These are phyloP conservation scores for Lipomyces starkeyi DNA, from an alignment of 805 yeast species.

Conservation along the genomic window DNA sequence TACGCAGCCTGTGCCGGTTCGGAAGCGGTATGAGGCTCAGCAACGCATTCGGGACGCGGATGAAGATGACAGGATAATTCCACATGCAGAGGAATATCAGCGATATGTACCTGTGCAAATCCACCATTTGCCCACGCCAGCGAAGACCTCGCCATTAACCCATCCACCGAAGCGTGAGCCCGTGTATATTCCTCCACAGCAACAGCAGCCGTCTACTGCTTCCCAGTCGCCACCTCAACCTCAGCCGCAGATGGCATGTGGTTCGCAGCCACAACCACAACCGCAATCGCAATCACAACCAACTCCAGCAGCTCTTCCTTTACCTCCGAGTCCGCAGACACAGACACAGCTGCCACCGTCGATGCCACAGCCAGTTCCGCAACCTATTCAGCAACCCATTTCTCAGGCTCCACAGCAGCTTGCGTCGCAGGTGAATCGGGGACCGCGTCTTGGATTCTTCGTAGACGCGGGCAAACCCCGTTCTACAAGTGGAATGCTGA, in stretches of 20 bases:
- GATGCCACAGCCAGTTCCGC: background rate
- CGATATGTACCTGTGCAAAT: background rate
- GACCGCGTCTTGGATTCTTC: conserved; percentile 23
- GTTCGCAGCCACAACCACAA: background rate
- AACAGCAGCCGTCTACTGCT: conserved; percentile 1
- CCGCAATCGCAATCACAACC: background rate
- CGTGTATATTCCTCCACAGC: conserved; percentile 2
- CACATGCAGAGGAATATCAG: background rate
- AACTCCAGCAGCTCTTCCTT: background rate
- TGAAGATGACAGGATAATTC: conserved; percentile 15
- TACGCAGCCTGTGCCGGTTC: conserved; percentile 30
- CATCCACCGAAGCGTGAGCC: conserved; percentile 3
- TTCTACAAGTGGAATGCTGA: conserved; percentile 2
- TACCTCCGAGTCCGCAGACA: background rate
- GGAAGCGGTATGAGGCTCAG: conserved; percentile 35
- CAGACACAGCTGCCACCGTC: background rate
- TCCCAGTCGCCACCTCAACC: background rate
- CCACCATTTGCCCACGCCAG: conserved; percentile 3
- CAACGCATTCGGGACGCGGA: conserved; percentile 27
- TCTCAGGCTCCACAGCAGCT: conserved; percentile 12
- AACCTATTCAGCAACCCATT: background rate
- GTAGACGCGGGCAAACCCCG: conserved; percentile 12
- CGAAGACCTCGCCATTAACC: background rate
- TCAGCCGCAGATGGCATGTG: background rate
- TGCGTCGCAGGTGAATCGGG: conserved; percentile 6